Conservation (phyloP, 805 yeast species). For the Zygoascus flipseniorum region DNA sequence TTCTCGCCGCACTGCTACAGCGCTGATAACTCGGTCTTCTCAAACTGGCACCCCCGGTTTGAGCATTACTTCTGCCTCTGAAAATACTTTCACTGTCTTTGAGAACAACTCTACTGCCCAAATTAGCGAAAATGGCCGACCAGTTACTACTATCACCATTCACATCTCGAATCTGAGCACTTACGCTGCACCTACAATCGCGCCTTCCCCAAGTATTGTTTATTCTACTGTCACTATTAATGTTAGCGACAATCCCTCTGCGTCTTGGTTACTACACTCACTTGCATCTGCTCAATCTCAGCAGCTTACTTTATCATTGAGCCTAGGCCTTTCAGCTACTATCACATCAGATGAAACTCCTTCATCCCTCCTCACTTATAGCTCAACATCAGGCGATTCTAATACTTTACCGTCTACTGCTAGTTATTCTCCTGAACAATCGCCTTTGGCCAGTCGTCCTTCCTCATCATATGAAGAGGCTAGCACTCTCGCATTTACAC, state of each 20-base stretch:
- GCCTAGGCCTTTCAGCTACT: not conserved
- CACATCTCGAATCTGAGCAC: not conserved
- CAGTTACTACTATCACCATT: not conserved
- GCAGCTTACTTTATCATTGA: not conserved
- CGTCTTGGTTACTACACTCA: not conserved
- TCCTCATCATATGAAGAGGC: not conserved
- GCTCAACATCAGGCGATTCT: not conserved
- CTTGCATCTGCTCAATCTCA: not conserved
- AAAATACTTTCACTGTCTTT: too few species aligned
- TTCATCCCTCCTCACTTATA: not conserved
- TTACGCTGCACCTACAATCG: not conserved
- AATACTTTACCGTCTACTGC: not conserved
- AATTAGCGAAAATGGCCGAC: not conserved
- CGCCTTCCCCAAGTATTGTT: not conserved
- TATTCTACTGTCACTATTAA: not conserved
- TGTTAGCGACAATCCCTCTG: not conserved
- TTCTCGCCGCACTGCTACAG: not conserved
- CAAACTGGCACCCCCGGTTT: too few species aligned
- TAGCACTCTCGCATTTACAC: too few species aligned
- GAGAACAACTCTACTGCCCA: too few species aligned
- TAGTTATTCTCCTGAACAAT: not conserved
- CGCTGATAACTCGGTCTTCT: not conserved
- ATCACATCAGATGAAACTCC: not conserved
- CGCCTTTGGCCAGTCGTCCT: not conserved
- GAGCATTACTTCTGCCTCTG: too few species aligned